Base-by-base conservation (phyloP, 345 rosid species). In the Garcia nutans region DNA sequence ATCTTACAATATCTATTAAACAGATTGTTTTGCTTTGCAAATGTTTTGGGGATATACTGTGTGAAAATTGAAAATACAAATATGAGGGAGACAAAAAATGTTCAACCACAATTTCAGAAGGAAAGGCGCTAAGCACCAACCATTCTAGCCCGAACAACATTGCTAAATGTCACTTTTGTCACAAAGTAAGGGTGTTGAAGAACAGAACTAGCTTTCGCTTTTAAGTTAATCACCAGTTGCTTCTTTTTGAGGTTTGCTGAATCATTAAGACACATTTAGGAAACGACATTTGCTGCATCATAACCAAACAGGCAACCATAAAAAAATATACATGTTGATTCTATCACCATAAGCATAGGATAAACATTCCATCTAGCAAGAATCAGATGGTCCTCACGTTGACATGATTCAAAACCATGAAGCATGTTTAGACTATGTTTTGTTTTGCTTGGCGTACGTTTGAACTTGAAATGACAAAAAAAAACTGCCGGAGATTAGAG, bases 11-110 rank as follows among this genome's bases (percentile, higher is more conserved):
- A 28, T 6, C 17, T 41, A 16, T n/a, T 16, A 20, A 13, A 33
- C 65, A 62, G 74, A 49, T 37, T 19, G 57, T 76, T 31, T 10
- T 15, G 69, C 57, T 24, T 77, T 55, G 61, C 20, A 41, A 77
- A 70, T 6, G 10, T 62, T 68, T 2, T 16, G 12, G 79, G 79
- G 16, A 76, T 47, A 1, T 50, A 26, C 79, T 76, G 79, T 55
- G 67, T 59, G 57, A 24, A 57, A 56, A 19, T 31, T 37, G 41
- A 37, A 37, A 37, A 37, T 37, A 37, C 10, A 15, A 26, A 74
- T 11, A 12, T 19, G n/a, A 74, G 50, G 13, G 22, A 23, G 33
- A 2, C 47, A 19, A 12, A 31, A 0, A 11, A 6, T 2, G 4
- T 24, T 9, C n/a, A 19, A 9, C 22, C 5, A 47, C 23, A 56